Percentiles rank a stretch among this genome's conserved stretches.
phyloP scores from a whole-genome alignment of 164 flowering plant genomes.

The Pachysandra terminalis region DNA sequence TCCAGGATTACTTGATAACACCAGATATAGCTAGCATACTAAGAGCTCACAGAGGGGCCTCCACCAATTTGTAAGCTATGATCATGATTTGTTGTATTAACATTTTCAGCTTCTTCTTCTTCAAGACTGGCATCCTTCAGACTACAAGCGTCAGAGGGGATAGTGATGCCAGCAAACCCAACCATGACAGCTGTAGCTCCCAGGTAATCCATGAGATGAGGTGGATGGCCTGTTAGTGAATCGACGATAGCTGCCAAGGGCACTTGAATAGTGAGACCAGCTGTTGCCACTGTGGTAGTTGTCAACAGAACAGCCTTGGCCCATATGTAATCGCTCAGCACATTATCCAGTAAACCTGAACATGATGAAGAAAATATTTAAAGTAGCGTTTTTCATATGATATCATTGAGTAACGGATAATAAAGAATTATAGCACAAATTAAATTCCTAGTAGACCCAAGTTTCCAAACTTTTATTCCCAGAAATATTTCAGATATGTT shows the following conservation, averaged over 20 bases:
- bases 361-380: background rate
- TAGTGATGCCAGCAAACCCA: constrained; percentile 83
- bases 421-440: background rate
- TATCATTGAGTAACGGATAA: background rate
- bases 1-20: background rate
- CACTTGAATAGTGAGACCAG: constrained; percentile 94
- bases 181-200: constrained; percentile 81
- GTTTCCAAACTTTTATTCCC: too few species aligned
- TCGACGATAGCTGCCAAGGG: constrained; percentile 92
- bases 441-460: background rate
- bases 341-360: constrained; percentile 90
- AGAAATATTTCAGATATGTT: too few species aligned
- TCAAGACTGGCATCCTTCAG: constrained; percentile 35
- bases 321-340: constrained; percentile 93
- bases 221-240: constrained; percentile 68
- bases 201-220: constrained; percentile 61
- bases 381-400: background rate
- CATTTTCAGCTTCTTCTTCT: constrained; percentile 28
- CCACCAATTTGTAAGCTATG: constrained; percentile 10
- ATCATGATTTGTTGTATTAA: constrained; percentile 7
- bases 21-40: background rate
- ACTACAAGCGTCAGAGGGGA: constrained; percentile 52
- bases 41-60: constrained; percentile 10
- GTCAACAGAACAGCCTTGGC: constrained; percentile 94
- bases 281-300: constrained; percentile 89